Evolutionary conservation across 495 filamentous ascomycete genomes (phyloP), one percentile per base, ranked within the genome.

Genomic region (Podospora australis): DNA sequence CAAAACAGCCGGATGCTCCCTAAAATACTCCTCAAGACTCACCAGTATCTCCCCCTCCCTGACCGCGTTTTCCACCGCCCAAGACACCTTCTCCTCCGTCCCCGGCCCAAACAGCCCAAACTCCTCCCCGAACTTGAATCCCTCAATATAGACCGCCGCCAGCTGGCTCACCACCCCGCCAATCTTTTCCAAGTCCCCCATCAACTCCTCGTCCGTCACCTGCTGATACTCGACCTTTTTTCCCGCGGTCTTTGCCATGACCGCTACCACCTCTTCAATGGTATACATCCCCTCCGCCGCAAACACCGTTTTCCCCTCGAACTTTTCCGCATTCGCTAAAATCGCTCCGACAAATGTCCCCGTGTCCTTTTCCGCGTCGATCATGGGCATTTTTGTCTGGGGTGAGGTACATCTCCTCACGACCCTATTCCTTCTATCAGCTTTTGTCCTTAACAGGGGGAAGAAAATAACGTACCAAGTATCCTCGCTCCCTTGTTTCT

Each of bases 331-430:
- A n/a, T 73, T 62, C 7, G 68, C 68, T 1, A 82, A 60, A 10
- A 77, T 73, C 11, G 77, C 69, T 7, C 68, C 73, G 13, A 78
- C 63, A 50, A 69, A 79, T 49, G 78, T 78, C 0, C 75, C 78
- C 2, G 65, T 67, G 53, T 80, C 74, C 7, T 55, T 64, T 4
- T 49, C 59, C 6, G 66, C 67, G 50, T 77, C 69, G 44, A 80
- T 65, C 20, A 71, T 36, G 2, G 78, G 75, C 1, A 72, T 21
- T 13, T 6, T 6, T 13, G 38, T 40, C 38, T 20, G 14, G 11
- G 4, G 14, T 9, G 5, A 0, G 3, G 13, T 20, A 23, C 23
- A 20, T 11, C 16, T 16, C 17, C 7, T 13, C 16, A 40, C 13
- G 19, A 40, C 21, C 38, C 38, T 21, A n/a, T 20, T 23, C 11